Evolutionary conservation across 2,329 filamentous ascomycete genomes (phyloP), one percentile per base, ranked within the genome.

Genomic region (Fusarium vanettenii): DNA sequence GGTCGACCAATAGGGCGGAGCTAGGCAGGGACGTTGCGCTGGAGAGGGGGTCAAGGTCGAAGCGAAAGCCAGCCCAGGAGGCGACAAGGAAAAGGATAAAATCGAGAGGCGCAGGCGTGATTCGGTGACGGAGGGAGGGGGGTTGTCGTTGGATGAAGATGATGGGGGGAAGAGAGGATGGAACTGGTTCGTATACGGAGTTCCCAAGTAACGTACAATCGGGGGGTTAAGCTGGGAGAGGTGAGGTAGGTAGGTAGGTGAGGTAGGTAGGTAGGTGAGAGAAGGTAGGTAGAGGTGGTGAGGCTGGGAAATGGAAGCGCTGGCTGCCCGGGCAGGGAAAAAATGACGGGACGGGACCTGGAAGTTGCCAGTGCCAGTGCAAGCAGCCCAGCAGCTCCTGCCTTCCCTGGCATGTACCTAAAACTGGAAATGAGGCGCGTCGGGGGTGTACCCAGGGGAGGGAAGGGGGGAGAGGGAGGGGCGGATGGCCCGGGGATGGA

Each of bases 401-500:
- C 62, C 67, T 63, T 66, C 55, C 59, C 66, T 67, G 66, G 71
- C 67, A 72, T 67, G 71, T 76, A 73, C 75, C 71, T 76, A 77
- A 77, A 76, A 78, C 73, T 75, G 76, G 74, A 77, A 78, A 78
- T 78, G 76, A 78, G 76, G 74, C 76, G 76, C 69, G 66, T 55
- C 57, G 70, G 66, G 63, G 57, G 60, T 66, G 69, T 57, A 61
- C 14, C 60, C 27, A 50, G 39, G 57, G 61, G 48, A 60, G 64
- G 37, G 39, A 39, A 45, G 65, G 63, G 64, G 71, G 65, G 52
- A 55, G 56, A 64, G 55, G 60, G 50, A 39, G 64, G 60, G 37
- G 43, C 48, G 50, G 66, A 59, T 52, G 66, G 55, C 65, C 61
- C 67, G 73, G 71, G 59, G 66, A 60, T 16, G 16, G 16, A 18